Evolutionary conservation across 108 stramenopile genomes (phyloP).

Genomic region (Chaetoceros tenuissimus): DNA sequence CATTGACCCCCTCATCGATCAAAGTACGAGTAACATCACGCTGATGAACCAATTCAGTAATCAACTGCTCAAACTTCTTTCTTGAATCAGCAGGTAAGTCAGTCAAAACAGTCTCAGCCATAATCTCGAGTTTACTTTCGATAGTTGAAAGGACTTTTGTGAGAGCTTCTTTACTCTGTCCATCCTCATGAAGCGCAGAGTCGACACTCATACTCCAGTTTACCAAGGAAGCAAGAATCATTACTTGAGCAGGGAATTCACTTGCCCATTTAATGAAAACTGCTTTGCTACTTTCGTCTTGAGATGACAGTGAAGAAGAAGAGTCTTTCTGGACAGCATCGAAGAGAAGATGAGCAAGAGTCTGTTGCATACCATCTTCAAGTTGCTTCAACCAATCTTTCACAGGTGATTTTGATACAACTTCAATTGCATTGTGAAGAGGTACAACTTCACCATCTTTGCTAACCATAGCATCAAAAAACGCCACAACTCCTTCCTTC

Average conservation of each 20-base stretch:
- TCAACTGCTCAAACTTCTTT: slow-evolving; percentile 96
- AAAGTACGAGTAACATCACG: slow-evolving; percentile 89
- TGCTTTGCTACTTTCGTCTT: slow-evolving; percentile 31
- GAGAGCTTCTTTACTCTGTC: slow-evolving; percentile 33
- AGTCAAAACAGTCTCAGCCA: slow-evolving; percentile 86
- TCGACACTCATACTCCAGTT: slow-evolving; percentile 89
- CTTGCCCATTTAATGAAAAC: slow-evolving; percentile 78
- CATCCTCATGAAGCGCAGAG: slow-evolving; percentile 44
- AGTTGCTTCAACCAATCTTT: slow-evolving; percentile 91
- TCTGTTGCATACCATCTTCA: slow-evolving; percentile 84
- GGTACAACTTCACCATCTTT: slow-evolving; percentile 94
- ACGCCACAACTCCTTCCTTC: slow-evolving; percentile 50
- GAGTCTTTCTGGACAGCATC: slow-evolving; percentile 67
- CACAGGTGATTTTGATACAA: slow-evolving; percentile 60
- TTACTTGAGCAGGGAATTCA: slow-evolving; percentile 91
- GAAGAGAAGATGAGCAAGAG: slow-evolving; percentile 80
- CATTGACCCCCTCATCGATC: slow-evolving; percentile 55
- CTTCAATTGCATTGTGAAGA: slow-evolving; percentile 58
- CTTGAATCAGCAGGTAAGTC: slow-evolving; percentile 79
- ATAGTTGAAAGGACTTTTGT: slow-evolving; percentile 31
- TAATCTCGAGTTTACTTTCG: slow-evolving; percentile 74
- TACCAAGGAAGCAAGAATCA: slow-evolving; percentile 89
- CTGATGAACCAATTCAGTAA: slow-evolving; percentile 97
- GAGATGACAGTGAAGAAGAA: slow-evolving; percentile 19
- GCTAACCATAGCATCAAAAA: slow-evolving; percentile 85